A percentile compares a stretch with the other conserved stretches of the same genome.
These are phyloP conservation scores for Aspergillus sclerotiicarbonarius DNA, from an alignment of 495 filamentous ascomycete species.

Conservation along the genomic window DNA sequence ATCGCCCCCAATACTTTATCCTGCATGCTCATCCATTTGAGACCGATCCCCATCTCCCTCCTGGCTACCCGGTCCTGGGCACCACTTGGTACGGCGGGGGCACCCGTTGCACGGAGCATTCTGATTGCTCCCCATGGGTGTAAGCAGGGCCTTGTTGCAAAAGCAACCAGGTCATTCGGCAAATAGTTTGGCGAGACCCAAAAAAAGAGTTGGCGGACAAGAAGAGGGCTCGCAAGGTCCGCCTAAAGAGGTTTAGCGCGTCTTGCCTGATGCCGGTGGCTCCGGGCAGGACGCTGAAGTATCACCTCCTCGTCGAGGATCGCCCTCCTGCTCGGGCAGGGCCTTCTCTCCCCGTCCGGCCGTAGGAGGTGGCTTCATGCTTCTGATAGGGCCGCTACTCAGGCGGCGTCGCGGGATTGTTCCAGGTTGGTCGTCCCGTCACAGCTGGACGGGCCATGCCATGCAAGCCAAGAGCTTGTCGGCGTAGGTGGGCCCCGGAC, in stretches of 20 bases:
- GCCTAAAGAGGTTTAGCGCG: slow-evolving; percentile 27
- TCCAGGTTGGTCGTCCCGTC: no score
- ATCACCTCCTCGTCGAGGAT: neutral
- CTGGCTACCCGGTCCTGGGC: neutral
- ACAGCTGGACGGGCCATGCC: no score
- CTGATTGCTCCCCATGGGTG: slow-evolving; percentile 5
- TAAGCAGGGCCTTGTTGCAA: neutral
- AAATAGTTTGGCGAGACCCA: neutral
- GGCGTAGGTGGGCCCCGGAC: no score
- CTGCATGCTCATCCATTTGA: neutral
- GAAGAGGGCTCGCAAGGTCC: slow-evolving; percentile 26
- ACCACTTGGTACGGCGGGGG: slow-evolving; percentile 6
- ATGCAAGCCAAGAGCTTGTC: no score
- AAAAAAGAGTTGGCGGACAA: slow-evolving; percentile 3
- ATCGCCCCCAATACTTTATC: neutral
- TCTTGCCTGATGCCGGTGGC: neutral
- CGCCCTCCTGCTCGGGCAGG: no score
- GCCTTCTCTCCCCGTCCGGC: no score
- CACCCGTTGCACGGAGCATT: slow-evolving; percentile 5
- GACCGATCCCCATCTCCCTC: neutral
- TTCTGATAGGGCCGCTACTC: neutral
- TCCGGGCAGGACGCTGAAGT: neutral
- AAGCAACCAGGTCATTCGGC: slow-evolving; percentile 5
- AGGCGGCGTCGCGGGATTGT: no score
- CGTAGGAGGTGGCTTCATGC: no score